Evolutionary conservation across 176 grass and related monocot genomes (phyloP), one percentile per base, ranked within the genome.

Genomic region (Pontederia paniculata): DNA sequence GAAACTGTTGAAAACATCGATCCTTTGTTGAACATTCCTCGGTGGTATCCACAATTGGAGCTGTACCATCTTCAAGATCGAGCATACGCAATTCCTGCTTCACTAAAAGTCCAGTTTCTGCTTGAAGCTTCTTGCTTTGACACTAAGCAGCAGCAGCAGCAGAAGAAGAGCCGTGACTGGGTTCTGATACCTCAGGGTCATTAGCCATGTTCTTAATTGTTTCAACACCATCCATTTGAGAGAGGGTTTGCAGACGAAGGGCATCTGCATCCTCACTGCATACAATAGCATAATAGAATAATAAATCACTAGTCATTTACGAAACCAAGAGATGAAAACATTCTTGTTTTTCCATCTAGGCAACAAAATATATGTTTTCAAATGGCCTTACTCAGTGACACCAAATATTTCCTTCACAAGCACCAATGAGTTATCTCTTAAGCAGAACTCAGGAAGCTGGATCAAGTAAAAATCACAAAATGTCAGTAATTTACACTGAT

Each of bases 381-480:
- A 60, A 10, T 43, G 21, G 14, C 18, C 80, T 48, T 98, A 98
- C 93, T 98, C 93, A 75, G 83, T 91, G 58, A 91, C 93, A 63
- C 93, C 86, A 67, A 91, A 98, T 56, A 91, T 91, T 71, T 98
- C 93, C 62, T 98, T 98, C 62, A 88, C 68, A 49, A 88, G 77
- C 52, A 37, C 3, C 28, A 98, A 72, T 20, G 86, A 91, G 80
- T 73, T 76, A 57, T 84, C 80, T 19, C 62, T 76, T 41, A 83
- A 82, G 74, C 83, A 91, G 72, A 98, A 91, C 57, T 98, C 93
- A 5, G 77, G 86, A 65, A 98, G 83, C 91, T 97, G 77, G 21
- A 88, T 37, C 3, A 37, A 37, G 28, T 37, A 37, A 5, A 37
- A 37, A 37, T 37, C 20, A 17, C 9, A 16, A 12, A 6, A 25